These are phyloP conservation scores for Penicillium sp. DNA, from an alignment of 2,329 filamentous ascomycete species.

Conservation along the genomic window DNA sequence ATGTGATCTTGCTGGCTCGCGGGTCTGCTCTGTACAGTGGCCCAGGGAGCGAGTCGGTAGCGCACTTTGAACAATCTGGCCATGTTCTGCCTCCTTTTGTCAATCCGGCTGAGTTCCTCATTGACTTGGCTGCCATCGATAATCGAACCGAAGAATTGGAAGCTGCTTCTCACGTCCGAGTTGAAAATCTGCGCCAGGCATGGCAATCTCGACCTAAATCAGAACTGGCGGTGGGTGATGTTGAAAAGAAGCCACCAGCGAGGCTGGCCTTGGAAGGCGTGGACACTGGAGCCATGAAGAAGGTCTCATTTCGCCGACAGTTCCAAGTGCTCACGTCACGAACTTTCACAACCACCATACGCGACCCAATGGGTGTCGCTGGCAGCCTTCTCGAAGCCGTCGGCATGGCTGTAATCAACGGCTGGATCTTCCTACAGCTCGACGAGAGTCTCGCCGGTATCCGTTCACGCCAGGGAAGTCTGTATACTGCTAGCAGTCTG, in stretches of 20 bases:
- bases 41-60: constrained; percentile 60
- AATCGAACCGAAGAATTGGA: constrained; percentile 73
- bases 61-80: constrained; percentile 68
- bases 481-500: constrained; percentile 73
- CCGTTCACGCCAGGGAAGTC: constrained; percentile 72
- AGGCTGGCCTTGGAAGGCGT: not conserved
- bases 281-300: constrained; percentile 38
- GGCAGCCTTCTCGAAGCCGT: constrained; percentile 73
- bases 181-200: constrained; percentile 64
- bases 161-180: constrained; percentile 62
- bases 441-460: constrained; percentile 72
- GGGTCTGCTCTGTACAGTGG: constrained; percentile 74
- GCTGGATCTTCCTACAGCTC: constrained; percentile 74
- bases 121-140: constrained; percentile 76
- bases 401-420: constrained; percentile 72
- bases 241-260: constrained; percentile 13
- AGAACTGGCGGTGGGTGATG: not conserved
- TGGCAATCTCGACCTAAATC: constrained; percentile 55
- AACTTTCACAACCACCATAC: constrained; percentile 72
- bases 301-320: constrained; percentile 67
- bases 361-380: constrained; percentile 78
- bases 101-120: constrained; percentile 77
- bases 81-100: constrained; percentile 72
- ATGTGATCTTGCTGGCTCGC: constrained; percentile 70
- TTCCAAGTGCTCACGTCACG: constrained; percentile 69